Evolutionary conservation across 495 filamentous ascomycete species (phyloP).

Genomic region (Aeminium ludgeri): DNA sequence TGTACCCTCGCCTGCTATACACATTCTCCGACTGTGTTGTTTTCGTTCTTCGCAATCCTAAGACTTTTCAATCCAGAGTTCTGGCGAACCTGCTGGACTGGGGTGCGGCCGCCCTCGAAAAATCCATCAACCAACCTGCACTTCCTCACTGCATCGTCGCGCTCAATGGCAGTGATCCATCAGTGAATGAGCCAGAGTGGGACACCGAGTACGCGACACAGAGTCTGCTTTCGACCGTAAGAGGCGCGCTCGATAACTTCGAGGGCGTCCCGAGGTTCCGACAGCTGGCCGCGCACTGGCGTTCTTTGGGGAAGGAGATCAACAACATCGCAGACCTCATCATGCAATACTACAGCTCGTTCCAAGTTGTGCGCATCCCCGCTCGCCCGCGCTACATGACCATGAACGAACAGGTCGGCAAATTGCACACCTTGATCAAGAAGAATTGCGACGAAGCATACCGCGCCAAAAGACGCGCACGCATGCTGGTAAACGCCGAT

Average conservation of each 20-base stretch:
- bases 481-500: constrained; percentile 35
- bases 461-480: constrained; percentile 25
- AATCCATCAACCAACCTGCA: constrained; percentile 37
- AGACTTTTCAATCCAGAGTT: constrained; percentile 20
- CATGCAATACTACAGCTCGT: constrained; percentile 35
- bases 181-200: constrained; percentile 32
- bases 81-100: constrained; percentile 30
- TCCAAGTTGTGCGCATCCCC: constrained; percentile 35
- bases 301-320: constrained; percentile 18
- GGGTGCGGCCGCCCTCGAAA: constrained; percentile 30
- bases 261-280: constrained; percentile 13
- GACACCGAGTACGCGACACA: constrained; percentile 31
- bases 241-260: constrained; percentile 11
- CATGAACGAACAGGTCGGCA: constrained; percentile 33
- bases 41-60: constrained; percentile 19
- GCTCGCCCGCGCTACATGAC: constrained; percentile 28
- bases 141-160: constrained; percentile 39
- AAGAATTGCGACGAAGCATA: constrained; percentile 25
- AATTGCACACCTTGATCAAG: constrained; percentile 30
- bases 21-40: constrained; percentile 25
- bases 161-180: constrained; percentile 33
- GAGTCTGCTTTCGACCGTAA: constrained; percentile 19
- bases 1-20: constrained; percentile 37
- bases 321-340: constrained; percentile 33
- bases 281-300: constrained; percentile 22